Evolutionary conservation across 2,329 filamentous ascomycete species (phyloP).

Genomic region (Clonostachys byssicola): DNA sequence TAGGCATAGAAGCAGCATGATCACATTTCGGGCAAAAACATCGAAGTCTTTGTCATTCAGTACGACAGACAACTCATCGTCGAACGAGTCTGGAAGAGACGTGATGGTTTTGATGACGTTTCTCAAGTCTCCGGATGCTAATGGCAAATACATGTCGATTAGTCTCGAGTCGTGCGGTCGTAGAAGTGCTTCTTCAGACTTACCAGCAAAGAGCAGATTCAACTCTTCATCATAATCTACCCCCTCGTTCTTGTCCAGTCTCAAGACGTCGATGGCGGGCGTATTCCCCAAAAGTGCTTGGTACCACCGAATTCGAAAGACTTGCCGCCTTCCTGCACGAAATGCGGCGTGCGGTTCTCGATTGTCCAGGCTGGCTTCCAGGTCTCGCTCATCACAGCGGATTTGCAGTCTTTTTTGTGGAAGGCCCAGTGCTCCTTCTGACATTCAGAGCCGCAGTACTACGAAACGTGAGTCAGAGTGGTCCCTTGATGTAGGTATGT

Average conservation of each 20-base stretch:
- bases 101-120: constrained; percentile 34
- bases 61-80: constrained; percentile 5
- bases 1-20: constrained; percentile 26
- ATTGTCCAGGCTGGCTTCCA: neutral
- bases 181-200: neutral
- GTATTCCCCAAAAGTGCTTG: neutral
- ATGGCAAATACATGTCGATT: neutral
- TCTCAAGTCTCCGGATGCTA: constrained; percentile 37
- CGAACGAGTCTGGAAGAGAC: constrained; percentile 20
- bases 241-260: constrained; percentile 2
- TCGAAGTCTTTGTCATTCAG: neutral
- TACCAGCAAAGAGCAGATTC: constrained; percentile 4
- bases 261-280: constrained; percentile 1
- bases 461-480: neutral
- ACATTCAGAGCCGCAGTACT: neutral
- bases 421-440: neutral
- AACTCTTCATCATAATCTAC: neutral
- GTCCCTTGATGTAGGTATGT: neutral
- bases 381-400: neutral
- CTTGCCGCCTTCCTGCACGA: neutral
- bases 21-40: constrained; percentile 27
- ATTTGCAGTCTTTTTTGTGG: neutral
- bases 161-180: neutral
- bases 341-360: neutral
- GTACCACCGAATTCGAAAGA: neutral